Base-by-base conservation (phyloP, 495 filamentous ascomycete species). In the Penicillium pulvis region DNA sequence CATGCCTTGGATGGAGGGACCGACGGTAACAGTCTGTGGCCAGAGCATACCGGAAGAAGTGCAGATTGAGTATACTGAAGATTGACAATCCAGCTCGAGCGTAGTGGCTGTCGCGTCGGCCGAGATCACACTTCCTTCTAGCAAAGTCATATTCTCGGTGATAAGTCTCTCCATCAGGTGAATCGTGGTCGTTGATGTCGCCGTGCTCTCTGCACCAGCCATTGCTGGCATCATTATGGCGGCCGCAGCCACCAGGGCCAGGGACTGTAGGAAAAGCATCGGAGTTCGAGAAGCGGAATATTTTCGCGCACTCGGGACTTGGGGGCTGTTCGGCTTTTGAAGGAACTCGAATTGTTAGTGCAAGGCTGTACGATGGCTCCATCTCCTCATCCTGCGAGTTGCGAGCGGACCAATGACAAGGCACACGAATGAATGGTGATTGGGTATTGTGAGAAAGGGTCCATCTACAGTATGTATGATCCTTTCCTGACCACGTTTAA, bases 111-210 rank as follows among this genome's bases (percentile, higher is more conserved):
- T 24, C 24, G 45, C 20, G 11, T 26, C 45, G 45, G 4, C 45
- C 10, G 45, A 24, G 45, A 47, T 47, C 8, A 47, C 45, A 24
- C 45, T 47, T 14, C 20, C 45, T 47, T 47, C 20, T 24, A 47
- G 20, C 3, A 47, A 24, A 47, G 45, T 47, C 45, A 47, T 24
- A 16, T 47, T 47, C 23, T 47, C 20, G 20, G 23, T 12, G 19
- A 47, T 12, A 8, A 24, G 23, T 16, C 23, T 16, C 23, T 30
- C 19, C 45, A 47, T 47, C 9, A 47, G 12, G 14, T 23, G 14
- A 20, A 47, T 47, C 3, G 45, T 47, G 2, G 45, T 47, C 11
- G 20, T 47, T 14, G 20, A 24, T 47, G 33, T 12, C 33, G 20
- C 45, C 23, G 45, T 30, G 45, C 45, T 47, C 20, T 47, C 9